Evolutionary conservation across 768 basidiomycete genomes (phyloP).

Genomic region (Tylopilus sp.): DNA sequence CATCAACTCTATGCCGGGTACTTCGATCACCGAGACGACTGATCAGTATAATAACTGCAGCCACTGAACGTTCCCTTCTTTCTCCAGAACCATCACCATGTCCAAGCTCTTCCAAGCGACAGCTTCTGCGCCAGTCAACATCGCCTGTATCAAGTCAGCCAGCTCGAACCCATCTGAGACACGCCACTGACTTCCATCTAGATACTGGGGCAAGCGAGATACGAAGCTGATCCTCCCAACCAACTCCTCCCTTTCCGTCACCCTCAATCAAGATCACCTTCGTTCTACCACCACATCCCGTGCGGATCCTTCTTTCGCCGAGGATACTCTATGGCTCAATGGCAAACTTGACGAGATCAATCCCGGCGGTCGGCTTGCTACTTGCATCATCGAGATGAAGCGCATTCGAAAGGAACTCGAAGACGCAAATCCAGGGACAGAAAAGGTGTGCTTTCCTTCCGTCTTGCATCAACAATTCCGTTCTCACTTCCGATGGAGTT

Average conservation of each 20-base stretch:
- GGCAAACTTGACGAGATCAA: conserved; percentile 90
- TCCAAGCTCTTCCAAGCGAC: conserved; percentile 72
- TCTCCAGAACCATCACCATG: conserved; percentile 38
- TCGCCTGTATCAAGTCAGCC: conserved; percentile 92
- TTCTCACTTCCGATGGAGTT: conserved; percentile 13
- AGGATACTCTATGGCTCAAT: conserved; percentile 92
- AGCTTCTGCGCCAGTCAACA: conserved; percentile 91
- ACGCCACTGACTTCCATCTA: conserved; percentile 30
- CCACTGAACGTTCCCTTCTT: conserved; percentile 4
- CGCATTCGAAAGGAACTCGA: conserved; percentile 72
- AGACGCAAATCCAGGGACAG: conserved; percentile 56
- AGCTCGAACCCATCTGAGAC: background rate
- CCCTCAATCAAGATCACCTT: conserved; percentile 94
- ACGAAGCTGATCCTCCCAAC: conserved; percentile 93
- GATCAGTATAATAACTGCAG: background rate
- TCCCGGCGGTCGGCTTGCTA: conserved; percentile 68
- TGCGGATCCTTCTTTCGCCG: conserved; percentile 66
- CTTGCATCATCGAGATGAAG: conserved; percentile 88
- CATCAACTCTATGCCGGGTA: conserved; percentile 2
- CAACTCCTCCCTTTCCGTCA: conserved; percentile 97
- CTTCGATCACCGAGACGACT: conserved; percentile 12
- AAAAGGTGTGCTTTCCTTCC: conserved; percentile 48
- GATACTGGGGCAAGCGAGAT: conserved; percentile 99
- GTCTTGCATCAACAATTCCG: background rate
- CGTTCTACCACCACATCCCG: conserved; percentile 91